These are phyloP conservation scores for Metarhizium brunneum DNA, from an alignment of 2,329 filamentous ascomycete species.

Conservation along the genomic window DNA sequence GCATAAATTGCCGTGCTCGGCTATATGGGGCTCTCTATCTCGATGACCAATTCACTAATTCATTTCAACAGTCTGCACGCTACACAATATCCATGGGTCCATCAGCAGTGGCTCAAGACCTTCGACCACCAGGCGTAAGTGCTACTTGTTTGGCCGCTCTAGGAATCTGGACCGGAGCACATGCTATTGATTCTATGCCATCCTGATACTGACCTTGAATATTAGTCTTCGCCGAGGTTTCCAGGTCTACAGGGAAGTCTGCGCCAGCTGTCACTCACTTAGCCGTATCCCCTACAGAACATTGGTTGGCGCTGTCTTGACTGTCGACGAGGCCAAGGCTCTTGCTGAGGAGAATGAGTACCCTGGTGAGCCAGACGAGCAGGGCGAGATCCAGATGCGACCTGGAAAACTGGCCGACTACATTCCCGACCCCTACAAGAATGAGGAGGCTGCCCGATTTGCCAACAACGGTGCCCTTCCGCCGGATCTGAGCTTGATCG, in stretches of 20 bases:
- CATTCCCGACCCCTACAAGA: constrained; percentile 91
- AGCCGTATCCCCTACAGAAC: constrained; percentile 87
- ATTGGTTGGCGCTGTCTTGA: constrained; percentile 85
- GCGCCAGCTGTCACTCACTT: constrained; percentile 94
- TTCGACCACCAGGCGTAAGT: constrained; percentile 94
- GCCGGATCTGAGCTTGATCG: constrained; percentile 92
- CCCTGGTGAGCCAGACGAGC: constrained; percentile 93
- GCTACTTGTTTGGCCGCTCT: neutral
- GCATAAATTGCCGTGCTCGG: constrained; percentile 22
- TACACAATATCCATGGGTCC: constrained; percentile 91
- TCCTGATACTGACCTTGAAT: neutral
- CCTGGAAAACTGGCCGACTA: constrained; percentile 98
- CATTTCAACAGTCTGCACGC: constrained; percentile 65
- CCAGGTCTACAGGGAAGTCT: constrained; percentile 98
- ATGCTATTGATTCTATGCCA: constrained; percentile 13
- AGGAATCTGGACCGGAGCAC: neutral
- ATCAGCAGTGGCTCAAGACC: constrained; percentile 84
- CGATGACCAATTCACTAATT: constrained; percentile 17
- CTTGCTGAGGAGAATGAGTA: constrained; percentile 98
- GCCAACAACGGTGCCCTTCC: constrained; percentile 98
- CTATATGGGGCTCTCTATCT: constrained; percentile 4
- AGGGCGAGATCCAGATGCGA: constrained; percentile 97
- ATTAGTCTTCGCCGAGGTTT: constrained; percentile 91
- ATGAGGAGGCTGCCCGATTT: constrained; percentile 95
- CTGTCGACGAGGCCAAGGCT: constrained; percentile 94